phyloP scores from a whole-genome alignment of 306 rosid genomes.

The Morella rubra region DNA sequence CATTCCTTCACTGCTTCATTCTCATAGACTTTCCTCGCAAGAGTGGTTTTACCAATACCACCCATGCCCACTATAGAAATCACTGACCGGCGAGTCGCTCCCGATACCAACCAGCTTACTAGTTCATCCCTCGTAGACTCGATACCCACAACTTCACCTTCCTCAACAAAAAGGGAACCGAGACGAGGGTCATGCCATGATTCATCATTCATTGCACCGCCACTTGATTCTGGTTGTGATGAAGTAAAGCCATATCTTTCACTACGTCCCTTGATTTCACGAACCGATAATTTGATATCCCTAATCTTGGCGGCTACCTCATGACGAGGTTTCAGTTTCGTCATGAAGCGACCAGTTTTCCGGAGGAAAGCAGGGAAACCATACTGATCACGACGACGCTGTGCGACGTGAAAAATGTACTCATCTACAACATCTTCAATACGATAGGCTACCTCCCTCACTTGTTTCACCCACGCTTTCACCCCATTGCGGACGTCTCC shows the following conservation, averaged over 20 bases:
- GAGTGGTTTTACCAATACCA: too few species aligned
- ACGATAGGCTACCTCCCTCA: constrained; percentile 3
- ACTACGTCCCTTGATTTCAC: constrained; percentile 6
- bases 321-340: not conserved
- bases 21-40: too few species aligned
- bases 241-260: constrained; percentile 4
- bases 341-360: not conserved
- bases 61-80: too few species aligned
- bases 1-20: too few species aligned
- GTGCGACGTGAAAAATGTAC: not conserved
- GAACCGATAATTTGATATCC: not conserved
- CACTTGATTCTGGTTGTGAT: not conserved
- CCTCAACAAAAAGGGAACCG: constrained; percentile 7
- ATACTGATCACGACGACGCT: not conserved
- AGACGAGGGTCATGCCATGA: constrained; percentile 2
- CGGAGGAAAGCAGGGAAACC: not conserved
- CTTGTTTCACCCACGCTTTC: constrained; percentile 7
- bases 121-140: constrained; percentile 2
- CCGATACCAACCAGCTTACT: not conserved
- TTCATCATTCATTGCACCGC: not conserved
- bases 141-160: not conserved
- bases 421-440: constrained; percentile 11
- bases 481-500: not conserved
- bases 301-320: constrained; percentile 3
- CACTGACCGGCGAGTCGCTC: too few species aligned